A percentile compares a stretch with the other conserved stretches of the same genome.
Conservation (phyloP, 2,329 filamentous ascomycete species). For the Aspergillus tamarii region DNA sequence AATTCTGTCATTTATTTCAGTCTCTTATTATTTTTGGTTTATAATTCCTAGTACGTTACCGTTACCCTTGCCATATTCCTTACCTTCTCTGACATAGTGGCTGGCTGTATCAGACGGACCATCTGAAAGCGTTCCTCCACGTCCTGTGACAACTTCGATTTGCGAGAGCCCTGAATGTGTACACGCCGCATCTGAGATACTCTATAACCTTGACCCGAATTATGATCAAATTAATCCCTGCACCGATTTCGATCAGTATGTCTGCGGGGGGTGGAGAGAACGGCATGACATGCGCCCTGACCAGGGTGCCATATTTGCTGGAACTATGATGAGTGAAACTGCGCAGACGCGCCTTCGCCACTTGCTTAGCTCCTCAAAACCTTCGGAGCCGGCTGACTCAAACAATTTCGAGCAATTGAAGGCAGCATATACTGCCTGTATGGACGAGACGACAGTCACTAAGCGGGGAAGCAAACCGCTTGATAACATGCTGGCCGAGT, state of each 20-base stretch:
- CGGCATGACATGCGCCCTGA: constrained; percentile 68
- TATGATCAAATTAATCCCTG: constrained; percentile 69
- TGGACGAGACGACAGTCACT: constrained; percentile 63
- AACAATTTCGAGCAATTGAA: constrained; percentile 69
- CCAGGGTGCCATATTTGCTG: constrained; percentile 63
- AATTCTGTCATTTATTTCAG: constrained; percentile 11
- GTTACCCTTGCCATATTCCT: background rate
- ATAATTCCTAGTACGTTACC: constrained; percentile 12
- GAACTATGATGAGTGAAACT: constrained; percentile 64
- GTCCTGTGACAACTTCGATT: constrained; percentile 30
- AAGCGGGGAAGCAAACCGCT: constrained; percentile 61
- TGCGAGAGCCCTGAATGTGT: constrained; percentile 65
- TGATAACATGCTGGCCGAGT: constrained; percentile 56
- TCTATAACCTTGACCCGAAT: constrained; percentile 64
- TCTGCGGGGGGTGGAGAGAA: constrained; percentile 68
- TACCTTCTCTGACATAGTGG: constrained; percentile 1
- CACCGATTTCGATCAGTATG: constrained; percentile 68
- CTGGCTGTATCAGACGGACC: constrained; percentile 12
- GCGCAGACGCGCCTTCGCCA: constrained; percentile 63
- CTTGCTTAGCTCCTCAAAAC: constrained; percentile 60
- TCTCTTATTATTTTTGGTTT: constrained; percentile 16
- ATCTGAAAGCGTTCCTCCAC: constrained; percentile 17
- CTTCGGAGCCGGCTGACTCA: constrained; percentile 35
- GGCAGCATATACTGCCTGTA: constrained; percentile 66
- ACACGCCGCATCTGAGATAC: constrained; percentile 64